phyloP scores from a whole-genome alignment of 441 rosid genomes.

The Eutrema salsugineum region DNA sequence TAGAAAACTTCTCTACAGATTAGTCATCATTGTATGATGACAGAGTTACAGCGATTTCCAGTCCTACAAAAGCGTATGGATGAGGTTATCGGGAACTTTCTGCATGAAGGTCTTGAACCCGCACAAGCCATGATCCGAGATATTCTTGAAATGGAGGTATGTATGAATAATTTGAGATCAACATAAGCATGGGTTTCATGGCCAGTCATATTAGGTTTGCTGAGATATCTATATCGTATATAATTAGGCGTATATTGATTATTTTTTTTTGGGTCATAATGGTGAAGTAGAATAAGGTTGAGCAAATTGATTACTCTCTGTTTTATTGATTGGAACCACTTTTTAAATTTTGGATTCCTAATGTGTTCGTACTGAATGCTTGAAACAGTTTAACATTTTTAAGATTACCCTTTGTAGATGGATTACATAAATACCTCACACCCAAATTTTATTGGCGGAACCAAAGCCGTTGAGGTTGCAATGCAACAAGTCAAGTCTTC shows the following conservation, averaged over 20 bases:
- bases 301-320: background rate
- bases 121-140: slow-evolving; percentile 94
- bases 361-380: background rate
- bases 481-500: slow-evolving; percentile 69
- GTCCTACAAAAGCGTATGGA: slow-evolving; percentile 86
- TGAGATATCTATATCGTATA: background rate
- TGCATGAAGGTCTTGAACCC: slow-evolving; percentile 92
- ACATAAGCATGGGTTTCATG: background rate
- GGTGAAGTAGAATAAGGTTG: background rate
- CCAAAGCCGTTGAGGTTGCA: slow-evolving; percentile 84
- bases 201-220: background rate
- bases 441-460: slow-evolving; percentile 92
- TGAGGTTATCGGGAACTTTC: slow-evolving; percentile 84
- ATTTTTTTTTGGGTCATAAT: background rate
- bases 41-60: slow-evolving; percentile 82
- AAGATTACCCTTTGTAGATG: slow-evolving; percentile 55
- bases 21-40: slow-evolving; percentile 76
- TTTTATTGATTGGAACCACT: background rate
- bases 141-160: slow-evolving; percentile 95
- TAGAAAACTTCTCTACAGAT: slow-evolving; percentile 47
- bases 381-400: background rate
- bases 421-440: slow-evolving; percentile 94
- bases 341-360: background rate
- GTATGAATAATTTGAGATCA: background rate
- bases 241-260: background rate